phyloP scores from a whole-genome alignment of 1,284 basidiomycete genomes.

The Cystobasidiaceae sp. region DNA sequence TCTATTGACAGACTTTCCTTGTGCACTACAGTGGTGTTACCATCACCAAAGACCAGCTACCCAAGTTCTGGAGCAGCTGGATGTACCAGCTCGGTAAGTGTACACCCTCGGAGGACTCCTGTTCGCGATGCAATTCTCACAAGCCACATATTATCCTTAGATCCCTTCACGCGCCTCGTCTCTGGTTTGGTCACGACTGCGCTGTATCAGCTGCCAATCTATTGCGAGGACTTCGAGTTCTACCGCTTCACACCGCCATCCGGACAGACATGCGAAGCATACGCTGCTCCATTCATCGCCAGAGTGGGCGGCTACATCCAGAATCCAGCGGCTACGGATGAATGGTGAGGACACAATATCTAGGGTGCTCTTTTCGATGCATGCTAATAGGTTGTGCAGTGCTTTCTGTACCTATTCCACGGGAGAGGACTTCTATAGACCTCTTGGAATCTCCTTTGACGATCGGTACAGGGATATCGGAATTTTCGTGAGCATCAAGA shows the following conservation, averaged over 20 bases:
- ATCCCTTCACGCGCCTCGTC: slow-evolving; percentile 39
- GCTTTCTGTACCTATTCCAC: slow-evolving; percentile 64
- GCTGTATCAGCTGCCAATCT: slow-evolving; percentile 65
- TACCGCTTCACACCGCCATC: slow-evolving; percentile 30
- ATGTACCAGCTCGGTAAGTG: slow-evolving; percentile 52
- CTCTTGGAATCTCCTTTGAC: slow-evolving; percentile 58
- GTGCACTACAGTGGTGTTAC: slow-evolving; percentile 41
- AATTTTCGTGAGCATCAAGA: slow-evolving; percentile 62
- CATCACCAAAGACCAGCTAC: slow-evolving; percentile 53
- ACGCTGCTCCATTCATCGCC: slow-evolving; percentile 34
- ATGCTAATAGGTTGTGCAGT: too few relatives aligned
- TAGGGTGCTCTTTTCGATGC: too few relatives aligned
- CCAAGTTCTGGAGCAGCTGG: slow-evolving; percentile 69
- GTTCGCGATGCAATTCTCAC: neutral
- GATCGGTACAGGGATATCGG: slow-evolving; percentile 68
- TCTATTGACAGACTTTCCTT: slow-evolving; percentile 10
- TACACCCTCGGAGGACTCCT: slow-evolving; percentile 47
- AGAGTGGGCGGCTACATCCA: slow-evolving; percentile 70
- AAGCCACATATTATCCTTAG: neutral
- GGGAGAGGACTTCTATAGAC: slow-evolving; percentile 66
- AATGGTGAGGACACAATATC: too few relatives aligned
- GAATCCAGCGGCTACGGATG: slow-evolving; percentile 58
- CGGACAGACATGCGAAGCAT: slow-evolving; percentile 32
- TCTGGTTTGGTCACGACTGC: slow-evolving; percentile 68
- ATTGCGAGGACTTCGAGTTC: slow-evolving; percentile 31